A percentile compares a stretch with the other conserved stretches of the same genome.
phyloP scores from a whole-genome alignment of 2,329 filamentous ascomycete genomes.

The Cladophialophora bantiana region DNA sequence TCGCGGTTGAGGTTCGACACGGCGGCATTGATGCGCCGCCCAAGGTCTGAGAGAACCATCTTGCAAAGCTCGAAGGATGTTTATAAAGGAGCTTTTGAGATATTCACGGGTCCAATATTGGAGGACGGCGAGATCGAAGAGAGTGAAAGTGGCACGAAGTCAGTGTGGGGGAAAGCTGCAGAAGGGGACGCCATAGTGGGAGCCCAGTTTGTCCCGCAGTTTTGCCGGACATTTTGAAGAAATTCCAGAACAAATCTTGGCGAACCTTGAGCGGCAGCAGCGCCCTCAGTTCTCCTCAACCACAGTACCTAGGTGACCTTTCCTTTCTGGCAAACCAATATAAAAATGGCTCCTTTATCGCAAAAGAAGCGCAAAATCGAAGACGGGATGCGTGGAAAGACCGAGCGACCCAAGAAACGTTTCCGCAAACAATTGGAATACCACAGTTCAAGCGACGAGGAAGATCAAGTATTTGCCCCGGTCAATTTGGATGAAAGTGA shows the following conservation, averaged over 20 bases:
- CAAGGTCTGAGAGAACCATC: conserved; percentile 99
- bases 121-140: background rate
- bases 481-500: conserved; percentile 59
- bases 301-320: background rate
- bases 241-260: conserved; percentile 28
- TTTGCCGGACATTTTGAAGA: conserved; percentile 29
- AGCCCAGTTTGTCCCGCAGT: conserved; percentile 21
- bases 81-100: conserved; percentile 3
- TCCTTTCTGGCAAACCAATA: background rate
- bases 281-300: background rate
- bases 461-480: conserved; percentile 55
- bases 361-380: conserved; percentile 65
- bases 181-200: background rate
- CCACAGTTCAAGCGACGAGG: conserved; percentile 67
- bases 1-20: conserved; percentile 92
- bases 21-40: conserved; percentile 96
- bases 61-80: conserved; percentile 36
- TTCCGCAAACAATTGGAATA: conserved; percentile 69
- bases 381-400: conserved; percentile 63
- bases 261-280: background rate
- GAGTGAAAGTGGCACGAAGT: background rate
- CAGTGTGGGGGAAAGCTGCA: conserved; percentile 4
- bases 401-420: conserved; percentile 61
- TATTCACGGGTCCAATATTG: background rate
- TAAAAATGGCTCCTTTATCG: conserved; percentile 49